These are phyloP conservation scores for Pochonia chlamydosporia DNA, from an alignment of 2,329 filamentous ascomycete genomes.

Conservation along the genomic window DNA sequence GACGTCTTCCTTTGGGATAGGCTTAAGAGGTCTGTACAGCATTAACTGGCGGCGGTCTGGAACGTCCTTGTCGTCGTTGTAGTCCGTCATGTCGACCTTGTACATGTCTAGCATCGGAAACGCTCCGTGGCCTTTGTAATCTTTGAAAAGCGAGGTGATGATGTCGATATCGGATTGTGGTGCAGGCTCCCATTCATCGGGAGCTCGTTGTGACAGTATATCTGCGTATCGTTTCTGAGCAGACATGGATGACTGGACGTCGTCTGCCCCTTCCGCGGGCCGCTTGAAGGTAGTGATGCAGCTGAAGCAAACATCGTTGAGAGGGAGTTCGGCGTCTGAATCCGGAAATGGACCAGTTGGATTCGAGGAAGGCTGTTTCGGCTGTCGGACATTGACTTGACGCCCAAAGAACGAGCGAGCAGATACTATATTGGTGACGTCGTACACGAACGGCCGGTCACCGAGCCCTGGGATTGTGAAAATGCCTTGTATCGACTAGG, in stretches of 20 bases:
- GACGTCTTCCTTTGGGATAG: constrained; percentile 31
- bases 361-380: constrained; percentile 31
- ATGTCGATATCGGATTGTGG: constrained; percentile 41
- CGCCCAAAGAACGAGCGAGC: constrained; percentile 44
- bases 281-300: constrained; percentile 48
- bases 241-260: constrained; percentile 30
- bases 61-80: constrained; percentile 35
- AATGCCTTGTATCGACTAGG: constrained; percentile 49
- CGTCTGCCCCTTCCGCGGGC: constrained; percentile 27
- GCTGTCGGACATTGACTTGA: constrained; percentile 43
- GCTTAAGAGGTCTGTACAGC: constrained; percentile 41
- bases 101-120: constrained; percentile 49
- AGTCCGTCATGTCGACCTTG: constrained; percentile 46
- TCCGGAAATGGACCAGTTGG: constrained; percentile 29
- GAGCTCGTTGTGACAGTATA: constrained; percentile 30
- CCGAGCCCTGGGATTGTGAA: constrained; percentile 42
- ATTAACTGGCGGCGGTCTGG: constrained; percentile 43
- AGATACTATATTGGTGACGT: constrained; percentile 36
- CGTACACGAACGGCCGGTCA: constrained; percentile 49
- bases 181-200: constrained; percentile 37
- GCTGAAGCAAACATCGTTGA: constrained; percentile 41
- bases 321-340: constrained; percentile 31
- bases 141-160: constrained; percentile 24
- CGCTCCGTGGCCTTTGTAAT: constrained; percentile 25
- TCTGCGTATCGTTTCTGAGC: constrained; percentile 36